phyloP scores from a whole-genome alignment of 306 rosid genomes.

The Parietaria judaica region DNA sequence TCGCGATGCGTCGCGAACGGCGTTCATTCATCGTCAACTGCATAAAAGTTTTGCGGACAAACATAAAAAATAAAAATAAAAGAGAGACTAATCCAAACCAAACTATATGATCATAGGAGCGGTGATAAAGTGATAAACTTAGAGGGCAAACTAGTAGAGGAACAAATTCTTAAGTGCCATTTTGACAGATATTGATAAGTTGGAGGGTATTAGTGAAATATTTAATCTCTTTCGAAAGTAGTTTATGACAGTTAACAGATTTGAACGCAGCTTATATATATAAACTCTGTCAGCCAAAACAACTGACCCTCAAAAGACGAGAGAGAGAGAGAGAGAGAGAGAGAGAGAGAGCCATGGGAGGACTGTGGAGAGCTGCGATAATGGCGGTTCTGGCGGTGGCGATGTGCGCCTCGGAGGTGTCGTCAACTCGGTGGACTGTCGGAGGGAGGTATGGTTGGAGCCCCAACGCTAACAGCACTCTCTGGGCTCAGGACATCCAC shows the following conservation, averaged over 20 bases:
- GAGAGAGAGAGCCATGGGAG: constrained; percentile 34
- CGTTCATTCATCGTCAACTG: too few relatives aligned
- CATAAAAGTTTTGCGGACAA: too few relatives aligned
- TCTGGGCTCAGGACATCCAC: constrained; percentile 60
- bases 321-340: constrained; percentile 2
- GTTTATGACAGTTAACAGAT: constrained; percentile 2
- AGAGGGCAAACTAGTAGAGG: too few relatives aligned
- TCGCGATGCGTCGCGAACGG: too few relatives aligned
- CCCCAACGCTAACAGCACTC: constrained; percentile 61
- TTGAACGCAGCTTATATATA: neutral
- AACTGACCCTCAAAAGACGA: neutral
- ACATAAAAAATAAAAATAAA: too few relatives aligned
- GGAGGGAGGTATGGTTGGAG: constrained; percentile 70
- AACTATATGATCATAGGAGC: too few relatives aligned
- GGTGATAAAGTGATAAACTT: too few relatives aligned
- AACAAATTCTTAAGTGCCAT: too few relatives aligned
- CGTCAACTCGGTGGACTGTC: constrained; percentile 49
- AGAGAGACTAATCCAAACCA: too few relatives aligned
- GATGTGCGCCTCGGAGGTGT: constrained; percentile 43
- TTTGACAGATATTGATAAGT: too few relatives aligned
- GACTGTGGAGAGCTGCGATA: constrained; percentile 26
- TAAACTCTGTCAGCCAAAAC: neutral
- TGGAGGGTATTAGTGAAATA: too few relatives aligned
- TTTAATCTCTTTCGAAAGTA: neutral
- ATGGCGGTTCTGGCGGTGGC: constrained; percentile 21